phyloP scores from a whole-genome alignment of 2,329 filamentous ascomycete genomes.

The Tolypocladium cylindrosporum region DNA sequence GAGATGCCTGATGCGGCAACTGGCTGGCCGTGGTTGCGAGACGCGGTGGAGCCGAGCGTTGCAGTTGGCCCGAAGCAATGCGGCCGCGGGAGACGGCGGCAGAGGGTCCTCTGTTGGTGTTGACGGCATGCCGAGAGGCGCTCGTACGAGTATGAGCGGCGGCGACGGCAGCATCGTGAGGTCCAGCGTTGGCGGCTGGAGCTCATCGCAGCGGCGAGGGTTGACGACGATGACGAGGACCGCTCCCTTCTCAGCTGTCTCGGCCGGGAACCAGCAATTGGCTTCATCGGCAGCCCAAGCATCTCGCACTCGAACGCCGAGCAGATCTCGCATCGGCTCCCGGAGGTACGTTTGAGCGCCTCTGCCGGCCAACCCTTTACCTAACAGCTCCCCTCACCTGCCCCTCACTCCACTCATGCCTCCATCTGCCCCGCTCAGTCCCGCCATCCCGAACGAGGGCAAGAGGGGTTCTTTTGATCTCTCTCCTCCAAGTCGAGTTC shows the following conservation, averaged over 20 bases:
- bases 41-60: conserved; percentile 4
- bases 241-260: neutral
- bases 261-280: neutral
- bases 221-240: neutral
- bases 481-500: neutral
- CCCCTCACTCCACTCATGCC: neutral
- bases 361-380: neutral
- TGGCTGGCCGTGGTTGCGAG: conserved; percentile 3
- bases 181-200: neutral
- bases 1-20: conserved; percentile 10
- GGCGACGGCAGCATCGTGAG: neutral
- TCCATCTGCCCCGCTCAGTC: neutral
- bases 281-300: neutral
- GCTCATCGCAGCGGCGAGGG: neutral
- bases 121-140: neutral
- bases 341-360: neutral
- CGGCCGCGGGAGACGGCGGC: neutral
- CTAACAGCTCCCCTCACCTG: neutral
- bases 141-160: neutral
- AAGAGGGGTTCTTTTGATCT: neutral
- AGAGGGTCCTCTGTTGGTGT: neutral
- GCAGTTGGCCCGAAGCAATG: conserved; percentile 6
- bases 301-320: neutral
- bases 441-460: neutral
- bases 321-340: neutral